Evolutionary conservation across 208 protist genomes (phyloP).

Genomic region (Crithidia bombi): DNA sequence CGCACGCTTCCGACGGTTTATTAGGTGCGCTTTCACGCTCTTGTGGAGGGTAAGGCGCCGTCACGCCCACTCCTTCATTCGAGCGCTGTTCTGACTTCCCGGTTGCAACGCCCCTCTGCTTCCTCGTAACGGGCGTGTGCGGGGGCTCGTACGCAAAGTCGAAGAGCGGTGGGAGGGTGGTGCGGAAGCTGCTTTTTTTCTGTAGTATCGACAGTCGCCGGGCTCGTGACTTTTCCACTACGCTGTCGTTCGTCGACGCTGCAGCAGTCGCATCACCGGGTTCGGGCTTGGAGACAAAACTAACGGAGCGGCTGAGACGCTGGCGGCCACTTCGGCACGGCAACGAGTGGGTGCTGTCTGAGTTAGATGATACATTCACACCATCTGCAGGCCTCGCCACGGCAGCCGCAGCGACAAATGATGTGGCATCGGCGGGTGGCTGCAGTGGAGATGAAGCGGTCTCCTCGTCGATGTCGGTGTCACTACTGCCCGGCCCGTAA

Average conservation of each 20-base stretch:
- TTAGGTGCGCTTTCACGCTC: too few relatives aligned
- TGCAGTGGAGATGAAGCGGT: too few relatives aligned
- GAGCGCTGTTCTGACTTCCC: not conserved
- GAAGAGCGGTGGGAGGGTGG: constrained; percentile 10
- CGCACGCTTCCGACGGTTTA: not conserved
- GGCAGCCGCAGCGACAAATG: not conserved
- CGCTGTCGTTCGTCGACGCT: not conserved
- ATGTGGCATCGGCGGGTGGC: not conserved
- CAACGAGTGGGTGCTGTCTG: constrained; percentile 4
- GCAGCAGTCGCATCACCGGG: too few relatives aligned
- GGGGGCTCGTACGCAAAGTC: constrained; percentile 29
- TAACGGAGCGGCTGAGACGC: constrained; percentile 11
- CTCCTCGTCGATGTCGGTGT: constrained; percentile 1
- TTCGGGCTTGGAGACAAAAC: not conserved
- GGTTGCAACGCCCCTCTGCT: not conserved
- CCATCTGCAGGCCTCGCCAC: not conserved
- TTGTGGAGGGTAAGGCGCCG: not conserved
- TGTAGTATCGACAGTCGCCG: constrained; percentile 27
- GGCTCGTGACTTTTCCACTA: not conserved
- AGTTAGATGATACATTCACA: not conserved
- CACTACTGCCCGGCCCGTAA: constrained; percentile 22
- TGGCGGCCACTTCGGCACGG: not conserved
- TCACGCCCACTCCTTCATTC: not conserved
- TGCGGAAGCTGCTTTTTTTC: constrained; percentile 25
- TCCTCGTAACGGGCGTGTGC: not conserved